phyloP scores from a whole-genome alignment of 2,329 filamentous ascomycete genomes.

The Pseudopithomyces chartarum region DNA sequence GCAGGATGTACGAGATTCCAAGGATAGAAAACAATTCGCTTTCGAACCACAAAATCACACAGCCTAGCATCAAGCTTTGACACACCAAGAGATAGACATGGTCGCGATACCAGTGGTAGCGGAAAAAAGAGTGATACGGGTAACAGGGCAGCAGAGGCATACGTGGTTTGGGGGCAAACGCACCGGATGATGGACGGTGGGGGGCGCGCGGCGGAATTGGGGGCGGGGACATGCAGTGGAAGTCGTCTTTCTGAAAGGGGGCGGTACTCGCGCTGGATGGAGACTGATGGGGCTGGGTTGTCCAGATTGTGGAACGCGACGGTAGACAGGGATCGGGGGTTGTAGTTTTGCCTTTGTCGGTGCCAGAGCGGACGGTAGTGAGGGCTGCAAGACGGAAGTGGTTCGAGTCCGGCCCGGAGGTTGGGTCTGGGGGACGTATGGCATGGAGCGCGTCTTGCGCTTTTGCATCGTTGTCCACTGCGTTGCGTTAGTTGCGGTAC shows the following conservation, averaged over 20 bases:
- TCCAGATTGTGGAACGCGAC: constrained; percentile 13
- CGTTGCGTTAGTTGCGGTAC: background rate
- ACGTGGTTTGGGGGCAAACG: background rate
- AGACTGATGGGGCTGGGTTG: constrained; percentile 9
- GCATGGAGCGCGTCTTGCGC: constrained; percentile 8
- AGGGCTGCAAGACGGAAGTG: no score
- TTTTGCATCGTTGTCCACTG: constrained; percentile 28
- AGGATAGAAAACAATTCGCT: constrained; percentile 17
- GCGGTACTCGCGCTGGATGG: background rate
- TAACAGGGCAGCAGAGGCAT: constrained; percentile 11
- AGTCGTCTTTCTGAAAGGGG: background rate
- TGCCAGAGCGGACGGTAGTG: background rate
- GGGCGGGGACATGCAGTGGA: background rate
- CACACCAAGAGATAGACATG: constrained; percentile 1
- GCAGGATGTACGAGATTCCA: constrained; percentile 23
- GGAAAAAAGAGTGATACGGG: constrained; percentile 16
- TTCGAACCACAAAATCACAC: constrained; percentile 23
- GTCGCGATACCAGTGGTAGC: background rate
- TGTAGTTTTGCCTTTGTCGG: background rate
- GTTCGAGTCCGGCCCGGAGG: background rate
- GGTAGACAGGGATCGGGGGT: constrained; percentile 9
- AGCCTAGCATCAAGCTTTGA: constrained; percentile 7
- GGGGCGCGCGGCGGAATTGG: background rate
- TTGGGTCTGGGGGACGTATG: background rate
- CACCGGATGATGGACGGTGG: background rate